Conservation (phyloP, 2,329 filamentous ascomycete species). For the Aspergillus pseudonomiae region DNA sequence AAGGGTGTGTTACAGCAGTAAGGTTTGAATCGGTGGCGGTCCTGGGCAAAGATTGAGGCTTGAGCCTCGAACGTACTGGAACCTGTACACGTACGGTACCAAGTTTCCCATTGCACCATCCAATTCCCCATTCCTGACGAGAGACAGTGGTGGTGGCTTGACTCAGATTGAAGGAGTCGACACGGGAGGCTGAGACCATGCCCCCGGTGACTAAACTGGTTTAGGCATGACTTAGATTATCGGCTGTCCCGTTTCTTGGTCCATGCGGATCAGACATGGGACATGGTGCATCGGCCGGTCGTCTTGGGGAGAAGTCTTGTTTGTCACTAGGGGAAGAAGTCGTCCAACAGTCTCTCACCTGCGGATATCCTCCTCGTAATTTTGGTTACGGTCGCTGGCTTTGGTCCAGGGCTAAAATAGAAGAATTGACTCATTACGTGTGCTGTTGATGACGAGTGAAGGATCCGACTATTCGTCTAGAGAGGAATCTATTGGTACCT, state of each 20-base stretch:
- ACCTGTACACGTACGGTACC: conserved; percentile 4
- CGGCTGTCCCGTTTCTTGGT: background rate
- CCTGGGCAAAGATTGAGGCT: conserved; percentile 6
- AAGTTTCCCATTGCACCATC: background rate
- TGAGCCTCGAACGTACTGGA: conserved; percentile 8
- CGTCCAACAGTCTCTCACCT: too few relatives aligned
- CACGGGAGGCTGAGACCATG: conserved; percentile 4
- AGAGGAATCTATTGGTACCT: background rate
- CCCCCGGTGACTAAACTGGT: background rate
- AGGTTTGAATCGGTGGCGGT: background rate
- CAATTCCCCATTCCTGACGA: background rate
- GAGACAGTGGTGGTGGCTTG: conserved; percentile 5
- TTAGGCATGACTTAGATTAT: background rate
- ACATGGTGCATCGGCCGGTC: background rate
- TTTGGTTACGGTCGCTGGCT: background rate
- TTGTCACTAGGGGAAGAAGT: background rate
- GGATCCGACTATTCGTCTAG: background rate
- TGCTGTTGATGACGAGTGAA: conserved; percentile 3
- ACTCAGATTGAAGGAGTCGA: conserved; percentile 3
- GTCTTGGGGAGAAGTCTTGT: conserved; percentile 1
- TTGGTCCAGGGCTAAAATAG: background rate
- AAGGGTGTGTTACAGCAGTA: background rate
- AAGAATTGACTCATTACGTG: conserved; percentile 3
- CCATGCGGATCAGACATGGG: conserved; percentile 4
- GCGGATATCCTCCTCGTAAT: too few relatives aligned